Evolutionary conservation across 805 yeast species (phyloP).

Genomic region (Spathaspora sp.): DNA sequence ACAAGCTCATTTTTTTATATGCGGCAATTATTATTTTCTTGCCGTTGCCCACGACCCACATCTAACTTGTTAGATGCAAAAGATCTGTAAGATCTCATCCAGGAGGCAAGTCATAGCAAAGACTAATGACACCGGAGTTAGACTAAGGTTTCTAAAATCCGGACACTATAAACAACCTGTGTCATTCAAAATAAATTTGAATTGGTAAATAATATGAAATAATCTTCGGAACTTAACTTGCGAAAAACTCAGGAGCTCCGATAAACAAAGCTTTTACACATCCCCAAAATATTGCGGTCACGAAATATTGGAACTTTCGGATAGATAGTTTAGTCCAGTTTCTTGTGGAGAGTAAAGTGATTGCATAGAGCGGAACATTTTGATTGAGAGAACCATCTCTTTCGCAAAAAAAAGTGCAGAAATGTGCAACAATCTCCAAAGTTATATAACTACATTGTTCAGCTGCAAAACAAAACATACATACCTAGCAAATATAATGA

Average conservation of each 20-base stretch:
- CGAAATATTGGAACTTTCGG: background rate
- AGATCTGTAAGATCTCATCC: background rate
- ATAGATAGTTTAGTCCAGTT: background rate
- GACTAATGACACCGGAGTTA: too few species aligned
- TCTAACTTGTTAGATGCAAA: background rate
- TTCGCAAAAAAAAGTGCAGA: background rate
- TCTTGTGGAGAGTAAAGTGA: background rate
- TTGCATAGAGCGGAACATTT: too few species aligned
- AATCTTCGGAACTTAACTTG: background rate
- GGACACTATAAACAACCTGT: too few species aligned
- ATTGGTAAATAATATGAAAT: background rate
- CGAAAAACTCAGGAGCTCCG: background rate
- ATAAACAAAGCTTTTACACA: background rate
- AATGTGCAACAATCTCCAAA: too few species aligned
- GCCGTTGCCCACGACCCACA: background rate
- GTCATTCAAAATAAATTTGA: too few species aligned
- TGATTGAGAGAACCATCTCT: background rate
- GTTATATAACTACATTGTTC: too few species aligned
- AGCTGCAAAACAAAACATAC: too few species aligned
- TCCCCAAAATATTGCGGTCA: background rate
- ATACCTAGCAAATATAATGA: too few species aligned
- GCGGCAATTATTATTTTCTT: background rate
- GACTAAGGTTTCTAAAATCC: too few species aligned
- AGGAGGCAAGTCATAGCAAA: background rate
- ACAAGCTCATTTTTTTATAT: background rate